A percentile compares a stretch with the other conserved stretches of the same genome.
These are phyloP conservation scores for Macrocybe gigantea DNA, from an alignment of 768 basidiomycete genomes.

Conservation along the genomic window DNA sequence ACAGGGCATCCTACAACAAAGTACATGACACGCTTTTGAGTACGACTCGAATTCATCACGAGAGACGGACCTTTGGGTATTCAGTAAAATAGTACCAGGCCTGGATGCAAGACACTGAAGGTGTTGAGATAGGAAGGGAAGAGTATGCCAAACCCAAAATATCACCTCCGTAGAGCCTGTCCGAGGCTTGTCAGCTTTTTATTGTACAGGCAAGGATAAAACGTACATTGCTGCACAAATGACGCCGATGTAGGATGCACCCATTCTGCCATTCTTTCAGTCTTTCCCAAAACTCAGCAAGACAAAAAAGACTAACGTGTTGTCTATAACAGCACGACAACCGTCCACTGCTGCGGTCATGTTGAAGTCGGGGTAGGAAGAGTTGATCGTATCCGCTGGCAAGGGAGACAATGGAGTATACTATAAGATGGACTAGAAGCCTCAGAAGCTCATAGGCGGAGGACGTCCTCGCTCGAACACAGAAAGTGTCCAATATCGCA, in stretches of 20 bases:
- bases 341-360: conserved; percentile 1
- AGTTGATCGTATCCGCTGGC: conserved; percentile 8
- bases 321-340: conserved; percentile 20
- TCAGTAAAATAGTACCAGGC: conserved; percentile 50
- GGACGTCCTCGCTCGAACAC: too few species aligned
- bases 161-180: conserved; percentile 47
- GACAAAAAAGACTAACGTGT: conserved; percentile 23
- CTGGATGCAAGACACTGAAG: conserved; percentile 48
- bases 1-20: conserved; percentile 36
- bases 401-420: background rate
- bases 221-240: conserved; percentile 41
- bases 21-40: background rate
- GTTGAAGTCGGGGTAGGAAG: too few species aligned
- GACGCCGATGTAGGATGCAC: conserved; percentile 45
- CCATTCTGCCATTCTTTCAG: conserved; percentile 30
- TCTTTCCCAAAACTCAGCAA: background rate
- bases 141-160: conserved; percentile 6
- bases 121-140: background rate
- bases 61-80: conserved; percentile 30
- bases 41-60: conserved; percentile 1
- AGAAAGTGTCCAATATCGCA: too few species aligned
- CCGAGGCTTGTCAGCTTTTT: background rate
- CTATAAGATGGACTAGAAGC: too few species aligned
- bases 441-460: too few species aligned
- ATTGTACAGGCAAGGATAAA: background rate